phyloP scores from a whole-genome alignment of 371 early-diverging fungal genomes.

The Umbelopsis sp. region DNA sequence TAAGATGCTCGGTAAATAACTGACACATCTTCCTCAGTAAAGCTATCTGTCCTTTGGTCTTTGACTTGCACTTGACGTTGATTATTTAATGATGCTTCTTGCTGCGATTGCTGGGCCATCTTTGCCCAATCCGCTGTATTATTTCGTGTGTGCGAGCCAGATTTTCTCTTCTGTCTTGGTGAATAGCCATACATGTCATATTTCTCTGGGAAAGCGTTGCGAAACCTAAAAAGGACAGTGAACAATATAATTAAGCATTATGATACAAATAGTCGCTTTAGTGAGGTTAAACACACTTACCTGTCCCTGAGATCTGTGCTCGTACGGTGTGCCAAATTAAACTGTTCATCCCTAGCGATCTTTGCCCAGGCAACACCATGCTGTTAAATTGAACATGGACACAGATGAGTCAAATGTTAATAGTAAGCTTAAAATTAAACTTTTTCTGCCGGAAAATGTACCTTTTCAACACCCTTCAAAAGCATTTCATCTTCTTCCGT shows the following conservation, averaged over 20 bases:
- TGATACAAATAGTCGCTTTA: neutral
- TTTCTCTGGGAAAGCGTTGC: slow-evolving; percentile 9
- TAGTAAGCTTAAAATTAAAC: neutral
- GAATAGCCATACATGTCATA: slow-evolving; percentile 16
- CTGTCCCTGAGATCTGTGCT: slow-evolving; percentile 23
- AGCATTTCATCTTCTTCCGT: slow-evolving; percentile 21
- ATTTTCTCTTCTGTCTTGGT: slow-evolving; percentile 8
- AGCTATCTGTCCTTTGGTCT: neutral
- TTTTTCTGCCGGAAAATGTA: neutral
- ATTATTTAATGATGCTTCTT: neutral
- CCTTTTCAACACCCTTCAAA: slow-evolving; percentile 21
- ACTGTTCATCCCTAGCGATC: slow-evolving; percentile 21
- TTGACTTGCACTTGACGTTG: neutral
- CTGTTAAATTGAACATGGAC: neutral
- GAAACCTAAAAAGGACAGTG: neutral
- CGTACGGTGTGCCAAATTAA: slow-evolving; percentile 23
- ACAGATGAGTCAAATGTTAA: neutral
- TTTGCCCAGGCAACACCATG: slow-evolving; percentile 25
- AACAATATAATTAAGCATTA: neutral
- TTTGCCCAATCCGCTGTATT: neutral
- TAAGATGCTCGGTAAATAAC: slow-evolving; percentile 13
- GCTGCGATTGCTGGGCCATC: neutral
- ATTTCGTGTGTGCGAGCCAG: neutral
- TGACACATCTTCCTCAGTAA: slow-evolving; percentile 9
- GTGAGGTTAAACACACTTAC: neutral